Evolutionary conservation across 768 basidiomycete genomes (phyloP).

Genomic region (Amanita molliuscula): DNA sequence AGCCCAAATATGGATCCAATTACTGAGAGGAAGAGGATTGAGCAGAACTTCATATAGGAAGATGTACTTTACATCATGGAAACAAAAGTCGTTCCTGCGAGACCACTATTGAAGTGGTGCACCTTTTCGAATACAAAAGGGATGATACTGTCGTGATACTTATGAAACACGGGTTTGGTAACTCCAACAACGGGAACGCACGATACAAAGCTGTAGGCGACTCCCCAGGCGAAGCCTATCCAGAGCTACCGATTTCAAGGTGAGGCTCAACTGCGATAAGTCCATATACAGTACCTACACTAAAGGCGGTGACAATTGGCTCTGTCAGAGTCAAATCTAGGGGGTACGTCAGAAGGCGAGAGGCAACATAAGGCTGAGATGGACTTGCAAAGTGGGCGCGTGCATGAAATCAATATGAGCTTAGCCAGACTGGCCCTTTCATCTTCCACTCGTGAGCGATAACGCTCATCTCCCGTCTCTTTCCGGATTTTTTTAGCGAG

Average conservation of each 20-base stretch:
- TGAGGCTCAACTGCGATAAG: background rate
- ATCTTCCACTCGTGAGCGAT: constrained; percentile 53
- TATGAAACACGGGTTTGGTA: background rate
- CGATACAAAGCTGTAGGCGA: constrained; percentile 38
- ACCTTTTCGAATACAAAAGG: constrained; percentile 43
- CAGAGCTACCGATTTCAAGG: constrained; percentile 35
- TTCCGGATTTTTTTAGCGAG: constrained; percentile 55
- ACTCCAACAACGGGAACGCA: constrained; percentile 33
- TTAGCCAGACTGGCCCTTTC: constrained; percentile 44
- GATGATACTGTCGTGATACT: constrained; percentile 32
- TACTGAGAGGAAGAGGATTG: constrained; percentile 20
- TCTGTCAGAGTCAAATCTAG: constrained; percentile 62
- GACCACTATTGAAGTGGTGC: constrained; percentile 49
- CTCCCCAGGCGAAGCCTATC: constrained; percentile 70
- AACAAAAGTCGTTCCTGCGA: constrained; percentile 50
- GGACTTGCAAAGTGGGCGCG: constrained; percentile 60
- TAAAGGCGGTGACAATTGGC: constrained; percentile 64
- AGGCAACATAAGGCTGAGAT: background rate
- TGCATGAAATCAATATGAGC: constrained; percentile 61
- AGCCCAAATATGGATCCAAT: constrained; percentile 46
- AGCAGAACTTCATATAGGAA: background rate
- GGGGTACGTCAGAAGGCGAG: background rate
- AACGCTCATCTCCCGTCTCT: constrained; percentile 51
- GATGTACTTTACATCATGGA: constrained; percentile 33
- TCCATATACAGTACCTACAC: constrained; percentile 34